These are phyloP conservation scores for Penicillium sp. DNA, from an alignment of 2,329 filamentous ascomycete genomes.

Conservation along the genomic window DNA sequence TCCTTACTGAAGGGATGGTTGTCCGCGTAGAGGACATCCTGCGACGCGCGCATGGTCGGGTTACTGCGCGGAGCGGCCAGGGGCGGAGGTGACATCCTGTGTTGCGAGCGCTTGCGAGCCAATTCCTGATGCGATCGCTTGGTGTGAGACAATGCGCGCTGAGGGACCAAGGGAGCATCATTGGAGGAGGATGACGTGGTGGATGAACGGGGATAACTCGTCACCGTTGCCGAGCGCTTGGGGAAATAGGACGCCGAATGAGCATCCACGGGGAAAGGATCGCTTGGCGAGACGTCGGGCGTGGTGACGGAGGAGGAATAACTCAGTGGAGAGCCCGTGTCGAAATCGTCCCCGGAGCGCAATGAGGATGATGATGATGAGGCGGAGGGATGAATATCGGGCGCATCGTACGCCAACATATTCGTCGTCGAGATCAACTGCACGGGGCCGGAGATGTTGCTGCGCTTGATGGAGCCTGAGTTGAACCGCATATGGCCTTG, in stretches of 20 bases:
- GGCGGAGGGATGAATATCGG: slow-evolving; percentile 58
- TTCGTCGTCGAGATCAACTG: slow-evolving; percentile 91
- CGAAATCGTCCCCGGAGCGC: slow-evolving; percentile 64
- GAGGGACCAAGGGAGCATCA: slow-evolving; percentile 63
- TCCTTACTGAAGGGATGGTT: slow-evolving; percentile 80
- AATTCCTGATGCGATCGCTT: slow-evolving; percentile 77
- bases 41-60: slow-evolving; percentile 27
- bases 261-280: slow-evolving; percentile 42
- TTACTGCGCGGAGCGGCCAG: slow-evolving; percentile 32
- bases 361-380: slow-evolving; percentile 48
- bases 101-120: slow-evolving; percentile 61
- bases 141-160: slow-evolving; percentile 77
- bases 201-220: slow-evolving; percentile 47
- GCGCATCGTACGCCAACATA: slow-evolving; percentile 90
- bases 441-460: slow-evolving; percentile 73
- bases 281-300: slow-evolving; percentile 41
- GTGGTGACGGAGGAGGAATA: slow-evolving; percentile 45
- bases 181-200: slow-evolving; percentile 42
- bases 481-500: slow-evolving; percentile 42
- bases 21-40: slow-evolving; percentile 35
- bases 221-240: slow-evolving; percentile 63
- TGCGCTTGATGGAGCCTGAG: slow-evolving; percentile 42
- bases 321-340: slow-evolving; percentile 42
- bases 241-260: slow-evolving; percentile 57
- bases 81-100: slow-evolving; percentile 44